A percentile compares a stretch with the other conserved stretches of the same genome.
Evolutionary conservation across 257 asterid genomes (phyloP).

Genomic region (Solanum rostratum): DNA sequence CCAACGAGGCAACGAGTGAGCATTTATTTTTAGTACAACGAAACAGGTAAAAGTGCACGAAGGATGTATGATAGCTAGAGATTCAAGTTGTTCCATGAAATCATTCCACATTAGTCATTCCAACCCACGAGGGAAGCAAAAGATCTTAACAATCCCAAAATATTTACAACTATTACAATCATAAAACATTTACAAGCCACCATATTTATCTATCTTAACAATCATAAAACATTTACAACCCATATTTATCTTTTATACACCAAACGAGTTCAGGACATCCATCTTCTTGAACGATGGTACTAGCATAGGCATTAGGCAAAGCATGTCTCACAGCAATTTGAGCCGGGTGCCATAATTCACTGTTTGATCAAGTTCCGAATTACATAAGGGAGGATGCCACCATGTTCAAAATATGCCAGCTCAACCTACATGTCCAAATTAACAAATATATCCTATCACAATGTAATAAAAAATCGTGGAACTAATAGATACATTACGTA

Average conservation of each 20-base stretch:
- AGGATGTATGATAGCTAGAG: no score
- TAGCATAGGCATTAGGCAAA: neutral
- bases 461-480: neutral
- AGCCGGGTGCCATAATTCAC: slow-evolving; percentile 2
- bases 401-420: slow-evolving; percentile 66
- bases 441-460: neutral
- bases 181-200: neutral
- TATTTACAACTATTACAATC: no score
- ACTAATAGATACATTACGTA: neutral
- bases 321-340: neutral
- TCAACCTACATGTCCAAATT: slow-evolving; percentile 42
- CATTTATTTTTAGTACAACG: no score
- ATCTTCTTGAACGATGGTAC: neutral
- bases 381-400: slow-evolving; percentile 73
- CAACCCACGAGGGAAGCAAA: neutral
- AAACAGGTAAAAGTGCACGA: no score
- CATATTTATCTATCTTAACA: neutral
- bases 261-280: neutral
- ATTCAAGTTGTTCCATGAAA: no score
- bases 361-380: slow-evolving; percentile 46
- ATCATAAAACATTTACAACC: neutral
- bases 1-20: no score
- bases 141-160: neutral
- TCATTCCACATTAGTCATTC: neutral
- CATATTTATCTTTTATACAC: neutral